Evolutionary conservation across 495 filamentous ascomycete species (phyloP).

Genomic region (Melanomma pulvis-pyrius): DNA sequence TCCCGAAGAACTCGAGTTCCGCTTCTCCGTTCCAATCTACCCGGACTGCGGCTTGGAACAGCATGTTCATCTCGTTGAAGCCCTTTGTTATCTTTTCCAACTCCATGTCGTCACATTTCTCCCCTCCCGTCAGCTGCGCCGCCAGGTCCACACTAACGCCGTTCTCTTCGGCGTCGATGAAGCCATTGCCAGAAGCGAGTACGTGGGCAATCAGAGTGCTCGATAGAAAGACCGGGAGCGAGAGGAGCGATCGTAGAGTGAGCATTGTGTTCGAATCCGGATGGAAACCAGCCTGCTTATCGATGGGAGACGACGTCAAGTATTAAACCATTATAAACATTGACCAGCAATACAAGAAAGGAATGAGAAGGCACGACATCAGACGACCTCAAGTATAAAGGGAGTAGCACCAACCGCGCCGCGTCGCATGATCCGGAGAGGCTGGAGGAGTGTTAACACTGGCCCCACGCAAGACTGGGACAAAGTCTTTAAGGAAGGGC

Average conservation of each 20-base stretch:
- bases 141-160: background rate
- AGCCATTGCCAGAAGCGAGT: constrained; percentile 12
- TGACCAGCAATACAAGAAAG: background rate
- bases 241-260: constrained; percentile 7
- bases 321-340: background rate
- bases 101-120: constrained; percentile 19
- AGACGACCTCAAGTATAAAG: background rate
- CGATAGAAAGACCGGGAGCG: constrained; percentile 22
- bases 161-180: constrained; percentile 13
- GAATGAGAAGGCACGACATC: background rate
- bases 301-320: background rate
- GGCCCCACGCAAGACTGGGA: background rate
- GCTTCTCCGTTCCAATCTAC: constrained; percentile 13
- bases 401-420: background rate
- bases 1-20: constrained; percentile 24
- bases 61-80: constrained; percentile 27
- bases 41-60: constrained; percentile 12
- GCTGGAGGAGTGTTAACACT: background rate
- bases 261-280: constrained; percentile 10
- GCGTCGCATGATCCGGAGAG: background rate
- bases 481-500: background rate
- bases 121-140: constrained; percentile 20
- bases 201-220: constrained; percentile 18
- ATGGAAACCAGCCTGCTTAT: background rate
- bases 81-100: constrained; percentile 18